Base-by-base conservation (phyloP, 306 rosid species). In the Malus asiatica region DNA sequence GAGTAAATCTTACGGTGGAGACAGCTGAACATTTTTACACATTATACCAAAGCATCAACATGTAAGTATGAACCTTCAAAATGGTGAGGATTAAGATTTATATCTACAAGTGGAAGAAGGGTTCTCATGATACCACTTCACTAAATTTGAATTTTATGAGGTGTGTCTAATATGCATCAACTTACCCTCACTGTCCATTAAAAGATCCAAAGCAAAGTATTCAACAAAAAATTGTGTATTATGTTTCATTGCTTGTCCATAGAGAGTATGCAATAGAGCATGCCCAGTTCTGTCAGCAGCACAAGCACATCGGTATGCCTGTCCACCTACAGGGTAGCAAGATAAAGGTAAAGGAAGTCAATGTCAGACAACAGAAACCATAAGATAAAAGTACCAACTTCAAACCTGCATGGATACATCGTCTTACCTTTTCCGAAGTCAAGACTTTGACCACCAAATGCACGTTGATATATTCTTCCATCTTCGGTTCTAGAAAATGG, bases 391-490 rank as follows among this genome's bases (percentile, higher is more conserved):
- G 19, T 25, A 23, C 64, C 27, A 75, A 74, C 33, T 61, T 60
- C 79, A 77, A 72, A 42, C 46, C 63, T 63, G 45, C 75, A 38
- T 35, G 78, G 70, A 42, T 19, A 70, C 19, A 64, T 52, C 67
- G 18, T 64, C 57, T 20, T 73, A 91, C 98, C 98, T 87, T 88
- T 91, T 84, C 98, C 98, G 70, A 86, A 93, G 86, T 93, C 84
- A 45, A 93, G 93, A 80, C 98, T 93, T 75, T 93, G 98, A 74
- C 98, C 98, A 62, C 98, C 98, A 88, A 93, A 93, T 52, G 97
- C 98, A 48, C 98, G 98, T 84, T 93, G 94, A 78, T 93, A 93
- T 75, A 93, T 93, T 86, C 64, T 93, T 77, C 98, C 96, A 55
- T 89, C 96, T 81, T 93, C 96, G 32, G 98, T 93, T 71, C 91